Conservation (phyloP, 306 rosid species). For the Carpinus fangiana region DNA sequence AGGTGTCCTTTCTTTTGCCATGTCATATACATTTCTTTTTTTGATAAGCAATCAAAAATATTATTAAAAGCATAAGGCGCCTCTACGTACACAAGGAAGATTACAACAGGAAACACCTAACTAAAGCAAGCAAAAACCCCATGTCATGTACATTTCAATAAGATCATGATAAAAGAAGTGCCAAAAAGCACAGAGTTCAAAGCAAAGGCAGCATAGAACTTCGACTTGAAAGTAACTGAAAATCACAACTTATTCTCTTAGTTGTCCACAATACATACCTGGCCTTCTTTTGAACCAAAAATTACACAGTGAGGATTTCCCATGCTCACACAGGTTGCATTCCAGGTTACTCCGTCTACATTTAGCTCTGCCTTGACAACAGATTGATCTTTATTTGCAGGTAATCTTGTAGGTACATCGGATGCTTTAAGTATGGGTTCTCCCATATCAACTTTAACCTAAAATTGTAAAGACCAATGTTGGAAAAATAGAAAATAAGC, state of each 20-base stretch:
- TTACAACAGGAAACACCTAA: too few species aligned
- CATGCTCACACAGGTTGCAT: constrained; percentile 94
- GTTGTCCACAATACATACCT: constrained; percentile 45
- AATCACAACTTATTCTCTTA: neutral
- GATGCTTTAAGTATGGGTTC: constrained; percentile 84
- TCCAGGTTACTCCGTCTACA: constrained; percentile 84
- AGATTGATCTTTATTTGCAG: constrained; percentile 56
- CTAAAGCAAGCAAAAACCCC: too few species aligned
- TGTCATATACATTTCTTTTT: neutral
- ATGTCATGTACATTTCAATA: neutral
- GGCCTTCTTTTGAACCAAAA: constrained; percentile 56
- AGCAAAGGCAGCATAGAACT: neutral
- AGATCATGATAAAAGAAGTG: neutral
- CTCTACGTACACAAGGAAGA: too few species aligned
- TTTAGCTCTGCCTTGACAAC: constrained; percentile 65
- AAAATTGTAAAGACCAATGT: constrained; percentile 30
- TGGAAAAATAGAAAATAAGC: constrained; percentile 16
- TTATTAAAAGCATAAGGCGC: too few species aligned
- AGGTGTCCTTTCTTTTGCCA: neutral
- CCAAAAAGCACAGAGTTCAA: neutral
- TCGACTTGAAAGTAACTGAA: neutral
- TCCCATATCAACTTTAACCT: constrained; percentile 98
- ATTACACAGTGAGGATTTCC: constrained; percentile 95
- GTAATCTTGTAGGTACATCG: constrained; percentile 73
- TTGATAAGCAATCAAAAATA: too few species aligned